Evolutionary conservation across 2,329 filamentous ascomycete species (phyloP), one percentile per base, ranked within the genome.

Genomic region (Diplocarpon mali): DNA sequence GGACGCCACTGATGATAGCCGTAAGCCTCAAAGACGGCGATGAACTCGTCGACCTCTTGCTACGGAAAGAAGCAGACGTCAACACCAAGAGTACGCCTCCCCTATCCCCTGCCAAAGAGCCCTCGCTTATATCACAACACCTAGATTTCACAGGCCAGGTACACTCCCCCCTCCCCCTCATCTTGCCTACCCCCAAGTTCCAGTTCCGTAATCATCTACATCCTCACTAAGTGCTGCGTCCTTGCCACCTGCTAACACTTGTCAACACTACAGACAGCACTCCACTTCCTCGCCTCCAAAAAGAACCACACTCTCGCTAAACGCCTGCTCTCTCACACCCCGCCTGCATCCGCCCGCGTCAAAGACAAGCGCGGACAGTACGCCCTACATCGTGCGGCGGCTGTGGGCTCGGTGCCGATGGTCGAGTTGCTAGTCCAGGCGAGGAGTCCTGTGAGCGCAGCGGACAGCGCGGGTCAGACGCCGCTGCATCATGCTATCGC

Each of bases 231-330:
- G 4, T 24, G 20, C 20, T 24, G 20, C 20, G 4, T 24, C 4
- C 7, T 24, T 7, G 20, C 20, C 7, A 24, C 20, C 7, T 24
- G 20, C 28, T 44, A 24, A 52, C 38, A 44, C 30, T 12, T 32
- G 11, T 32, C 30, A 5, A 14, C 42, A 28, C 32, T 42, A 39
- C 54, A 93, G 76, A 95, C 88, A 16, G 86, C 83, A 9, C 75
- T 98, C 15, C 90, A 96, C 65, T 95, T 96, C 61, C 80, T 88
- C 39, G 83, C 85, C 12, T 95, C 88, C 28, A 98, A 98, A 65
- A 78, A 78, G 57, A 89, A 94, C 60, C 69, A 95, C 36, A 85
- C 93, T 52, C 72, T 84, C 6, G 87, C 87, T 20, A 81, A 80
- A 39, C 78, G 78, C 46, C 75, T 98, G n/a, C 67, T 98, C 32